Base-by-base conservation (phyloP, 148 eudicot species). In the Limonium bicolor region DNA sequence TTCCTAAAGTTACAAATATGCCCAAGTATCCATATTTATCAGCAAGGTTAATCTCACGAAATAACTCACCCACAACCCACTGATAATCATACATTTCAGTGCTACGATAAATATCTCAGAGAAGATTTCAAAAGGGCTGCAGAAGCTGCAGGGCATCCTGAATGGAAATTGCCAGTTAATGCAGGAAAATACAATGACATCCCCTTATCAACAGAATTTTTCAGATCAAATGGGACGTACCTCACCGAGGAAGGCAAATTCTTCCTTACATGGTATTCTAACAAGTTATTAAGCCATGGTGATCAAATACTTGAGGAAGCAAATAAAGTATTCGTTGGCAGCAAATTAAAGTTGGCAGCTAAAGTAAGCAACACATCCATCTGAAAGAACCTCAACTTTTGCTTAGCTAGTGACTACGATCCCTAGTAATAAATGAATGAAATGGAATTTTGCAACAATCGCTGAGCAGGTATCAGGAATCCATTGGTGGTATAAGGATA, bases 231-330 rank as follows among this genome's bases (percentile, higher is more conserved):
- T 15, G 83, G 85, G 46, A 71, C 77, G 12, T 87, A 82, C 60
- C 40, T 30, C 7, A 66, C 69, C 15, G 80, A 79, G 39, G 28
- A 53, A 27, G 96, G 94, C 46, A 74, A 77, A 60, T 87, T 87
- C 57, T 87, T 83, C 69, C 62, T 83, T 59, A 79, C 78, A 12
- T 82, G 90, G 94, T 87, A 87, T 48, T 87, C 90, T 5, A 76
- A 72, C 69, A 79, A 77, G 66, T 41, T 82, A 41, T 31, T 87
- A 39, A 60, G 43, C 53, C 94, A 87, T 34, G 96, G 86, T 4
- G 94, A 87, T 49, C 82, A 82, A 41, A 76, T 87, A 50, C 70
- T 87, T 31, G 94, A 87, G 42, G 94, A 87, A 68, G 96, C 90
- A 52, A 87, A 65, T 41, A 67, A 66, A 55, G 70, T 60, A 21